Evolutionary conservation across 208 protist genomes (phyloP).

Genomic region (Angomonas deanei): DNA sequence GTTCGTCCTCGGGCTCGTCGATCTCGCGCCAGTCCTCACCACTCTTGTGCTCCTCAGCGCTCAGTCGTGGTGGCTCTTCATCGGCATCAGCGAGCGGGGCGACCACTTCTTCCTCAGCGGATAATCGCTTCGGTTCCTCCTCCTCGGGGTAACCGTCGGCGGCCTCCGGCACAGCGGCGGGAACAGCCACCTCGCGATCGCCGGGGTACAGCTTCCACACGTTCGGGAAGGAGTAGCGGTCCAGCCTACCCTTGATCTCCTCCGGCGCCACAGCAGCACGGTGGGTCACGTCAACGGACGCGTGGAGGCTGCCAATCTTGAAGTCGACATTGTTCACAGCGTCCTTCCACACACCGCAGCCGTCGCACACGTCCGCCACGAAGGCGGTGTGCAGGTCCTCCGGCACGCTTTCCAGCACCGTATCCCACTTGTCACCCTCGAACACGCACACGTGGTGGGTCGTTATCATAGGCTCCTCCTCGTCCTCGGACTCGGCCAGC

Average conservation of each 20-base stretch:
- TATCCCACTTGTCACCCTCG: conserved; percentile 1
- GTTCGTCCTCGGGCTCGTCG: background rate
- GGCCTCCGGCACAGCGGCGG: background rate
- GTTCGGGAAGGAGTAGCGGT: conserved; percentile 48
- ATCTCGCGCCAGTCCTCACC: background rate
- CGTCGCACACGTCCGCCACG: conserved; percentile 69
- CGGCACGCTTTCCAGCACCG: conserved; percentile 7
- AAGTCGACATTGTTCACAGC: conserved; percentile 72
- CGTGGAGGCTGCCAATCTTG: conserved; percentile 11
- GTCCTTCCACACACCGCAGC: conserved; percentile 24
- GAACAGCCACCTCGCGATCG: conserved; percentile 30
- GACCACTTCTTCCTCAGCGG: background rate
- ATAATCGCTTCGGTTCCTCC: background rate
- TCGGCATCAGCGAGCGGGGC: too few relatives aligned
- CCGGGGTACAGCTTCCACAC: conserved; percentile 56
- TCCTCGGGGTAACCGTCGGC: background rate
- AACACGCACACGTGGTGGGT: background rate
- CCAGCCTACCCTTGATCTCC: conserved; percentile 41
- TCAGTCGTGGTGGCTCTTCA: too few relatives aligned
- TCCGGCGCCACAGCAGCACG: conserved; percentile 68
- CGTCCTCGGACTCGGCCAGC: background rate
- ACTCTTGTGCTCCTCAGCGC: too few relatives aligned
- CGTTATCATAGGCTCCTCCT: background rate
- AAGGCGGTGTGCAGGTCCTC: conserved; percentile 43
- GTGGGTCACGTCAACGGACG: conserved; percentile 56